A percentile compares a stretch with the other conserved stretches of the same genome.
phyloP scores from a whole-genome alignment of 2,329 filamentous ascomycete species.

The Stagonosporopsis tanaceti region DNA sequence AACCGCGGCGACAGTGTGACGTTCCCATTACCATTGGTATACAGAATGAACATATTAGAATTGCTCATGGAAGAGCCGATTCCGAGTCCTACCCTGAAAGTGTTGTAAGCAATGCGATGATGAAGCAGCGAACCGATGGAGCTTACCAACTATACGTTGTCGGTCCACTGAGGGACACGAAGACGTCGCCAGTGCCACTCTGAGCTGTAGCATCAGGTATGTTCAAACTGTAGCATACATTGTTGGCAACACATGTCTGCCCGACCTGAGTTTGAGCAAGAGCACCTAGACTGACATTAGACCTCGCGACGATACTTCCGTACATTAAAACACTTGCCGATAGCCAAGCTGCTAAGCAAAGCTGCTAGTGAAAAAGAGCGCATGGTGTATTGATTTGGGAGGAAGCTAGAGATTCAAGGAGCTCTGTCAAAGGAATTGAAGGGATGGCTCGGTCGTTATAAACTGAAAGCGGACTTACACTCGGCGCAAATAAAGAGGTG shows the following conservation, averaged over 20 bases:
- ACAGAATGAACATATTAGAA: constrained; percentile 70
- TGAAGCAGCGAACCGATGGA: background rate
- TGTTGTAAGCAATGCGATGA: background rate
- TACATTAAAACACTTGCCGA: background rate
- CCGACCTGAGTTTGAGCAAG: constrained; percentile 18
- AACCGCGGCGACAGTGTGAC: constrained; percentile 68
- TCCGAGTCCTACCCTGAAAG: constrained; percentile 61
- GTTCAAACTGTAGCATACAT: constrained; percentile 64
- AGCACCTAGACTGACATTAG: constrained; percentile 1
- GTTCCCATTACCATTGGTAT: constrained; percentile 60
- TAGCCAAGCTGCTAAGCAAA: constrained; percentile 2
- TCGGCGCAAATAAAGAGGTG: constrained; percentile 4
- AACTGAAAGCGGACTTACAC: constrained; percentile 7
- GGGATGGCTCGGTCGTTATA: constrained; percentile 5
- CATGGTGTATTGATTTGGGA: background rate
- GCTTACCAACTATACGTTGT: constrained; percentile 57
- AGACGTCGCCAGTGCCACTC: constrained; percentile 60
- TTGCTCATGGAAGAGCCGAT: constrained; percentile 64
- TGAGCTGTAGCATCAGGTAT: constrained; percentile 61
- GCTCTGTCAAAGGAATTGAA: background rate
- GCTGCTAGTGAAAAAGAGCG: background rate
- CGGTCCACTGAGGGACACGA: constrained; percentile 67
- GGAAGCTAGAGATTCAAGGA: background rate
- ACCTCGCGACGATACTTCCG: background rate
- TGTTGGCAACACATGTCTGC: constrained; percentile 16